A percentile compares a stretch with the other conserved stretches of the same genome.
Conservation (phyloP, 495 filamentous ascomycete genomes). For the Neurospora hispaniola region DNA sequence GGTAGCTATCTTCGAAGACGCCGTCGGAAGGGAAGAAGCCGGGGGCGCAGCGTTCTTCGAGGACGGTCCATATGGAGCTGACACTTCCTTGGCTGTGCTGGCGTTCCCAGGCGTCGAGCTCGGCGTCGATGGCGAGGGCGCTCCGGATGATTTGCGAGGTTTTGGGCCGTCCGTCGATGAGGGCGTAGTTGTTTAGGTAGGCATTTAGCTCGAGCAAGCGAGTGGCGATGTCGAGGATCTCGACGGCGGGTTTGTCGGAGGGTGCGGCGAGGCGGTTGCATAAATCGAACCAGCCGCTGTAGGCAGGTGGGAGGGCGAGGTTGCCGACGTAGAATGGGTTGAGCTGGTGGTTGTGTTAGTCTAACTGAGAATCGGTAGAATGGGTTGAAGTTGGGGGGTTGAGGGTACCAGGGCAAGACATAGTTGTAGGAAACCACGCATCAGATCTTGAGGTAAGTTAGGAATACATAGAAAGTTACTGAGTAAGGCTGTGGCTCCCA, state of each 20-base stretch:
- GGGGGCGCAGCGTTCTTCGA: constrained; percentile 10
- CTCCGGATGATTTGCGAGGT: constrained; percentile 21
- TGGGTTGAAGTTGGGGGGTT: constrained; percentile 10
- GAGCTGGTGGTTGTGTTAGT: constrained; percentile 16
- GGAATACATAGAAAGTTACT: constrained; percentile 22
- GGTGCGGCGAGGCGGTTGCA: constrained; percentile 15
- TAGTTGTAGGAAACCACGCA: constrained; percentile 29
- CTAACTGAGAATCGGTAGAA: constrained; percentile 3
- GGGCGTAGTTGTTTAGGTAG: constrained; percentile 14
- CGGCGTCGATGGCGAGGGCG: constrained; percentile 23
- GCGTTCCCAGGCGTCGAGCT: constrained; percentile 25
- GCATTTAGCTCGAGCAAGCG: constrained; percentile 25
- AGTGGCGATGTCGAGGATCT: constrained; percentile 23
- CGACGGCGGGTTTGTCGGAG: constrained; percentile 18
- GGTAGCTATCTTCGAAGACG: constrained; percentile 48
- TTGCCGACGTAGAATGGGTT: constrained; percentile 21
- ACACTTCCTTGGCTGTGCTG: constrained; percentile 12
- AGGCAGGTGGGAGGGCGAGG: constrained; percentile 22
- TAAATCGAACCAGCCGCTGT: constrained; percentile 27
- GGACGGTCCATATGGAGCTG: constrained; percentile 17
- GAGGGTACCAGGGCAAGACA: constrained; percentile 34
- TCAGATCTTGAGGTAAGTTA: constrained; percentile 16
- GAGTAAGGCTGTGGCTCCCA: constrained; percentile 34
- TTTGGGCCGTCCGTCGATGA: constrained; percentile 23
- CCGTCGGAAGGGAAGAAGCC: constrained; percentile 26